Percentiles rank a stretch among this genome's conserved stretches.
phyloP scores from a whole-genome alignment of 352 stramenopile species.

The Albugo candida region DNA sequence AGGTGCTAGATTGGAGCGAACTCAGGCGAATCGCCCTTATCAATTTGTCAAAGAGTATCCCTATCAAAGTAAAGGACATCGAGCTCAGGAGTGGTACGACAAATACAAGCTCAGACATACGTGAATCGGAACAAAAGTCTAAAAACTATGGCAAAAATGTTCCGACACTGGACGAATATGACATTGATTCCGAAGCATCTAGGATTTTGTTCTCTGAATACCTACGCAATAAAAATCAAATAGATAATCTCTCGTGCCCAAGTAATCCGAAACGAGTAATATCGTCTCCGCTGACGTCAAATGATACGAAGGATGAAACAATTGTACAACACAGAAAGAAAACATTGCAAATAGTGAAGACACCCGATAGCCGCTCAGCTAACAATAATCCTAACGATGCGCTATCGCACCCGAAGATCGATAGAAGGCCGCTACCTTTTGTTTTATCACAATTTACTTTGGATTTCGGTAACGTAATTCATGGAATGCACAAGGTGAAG shows the following conservation, averaged over 20 bases:
- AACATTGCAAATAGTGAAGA: background rate
- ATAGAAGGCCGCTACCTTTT: constrained; percentile 21
- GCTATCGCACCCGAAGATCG: background rate
- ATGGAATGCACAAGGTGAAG: constrained; percentile 80
- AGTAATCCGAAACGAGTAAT: background rate
- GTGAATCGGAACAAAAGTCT: no score
- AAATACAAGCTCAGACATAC: no score
- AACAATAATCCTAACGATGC: background rate
- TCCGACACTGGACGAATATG: constrained; percentile 23
- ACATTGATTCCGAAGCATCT: constrained; percentile 66
- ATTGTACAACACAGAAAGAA: background rate
- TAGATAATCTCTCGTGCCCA: constrained; percentile 2
- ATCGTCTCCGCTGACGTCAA: background rate
- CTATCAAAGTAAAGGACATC: no score
- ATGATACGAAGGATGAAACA: background rate
- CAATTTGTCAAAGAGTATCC: background rate
- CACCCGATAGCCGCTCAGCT: background rate
- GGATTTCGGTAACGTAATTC: constrained; percentile 89
- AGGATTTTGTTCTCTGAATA: constrained; percentile 79
- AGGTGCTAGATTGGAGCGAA: constrained; percentile 51
- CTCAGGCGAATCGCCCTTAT: constrained; percentile 33
- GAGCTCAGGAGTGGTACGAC: no score
- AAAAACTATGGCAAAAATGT: no score
- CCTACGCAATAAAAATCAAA: constrained; percentile 12
- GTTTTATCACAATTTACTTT: constrained; percentile 80